Evolutionary conservation across 2,329 filamentous ascomycete genomes (phyloP).

Genomic region (Rutstroemia sydowiana): DNA sequence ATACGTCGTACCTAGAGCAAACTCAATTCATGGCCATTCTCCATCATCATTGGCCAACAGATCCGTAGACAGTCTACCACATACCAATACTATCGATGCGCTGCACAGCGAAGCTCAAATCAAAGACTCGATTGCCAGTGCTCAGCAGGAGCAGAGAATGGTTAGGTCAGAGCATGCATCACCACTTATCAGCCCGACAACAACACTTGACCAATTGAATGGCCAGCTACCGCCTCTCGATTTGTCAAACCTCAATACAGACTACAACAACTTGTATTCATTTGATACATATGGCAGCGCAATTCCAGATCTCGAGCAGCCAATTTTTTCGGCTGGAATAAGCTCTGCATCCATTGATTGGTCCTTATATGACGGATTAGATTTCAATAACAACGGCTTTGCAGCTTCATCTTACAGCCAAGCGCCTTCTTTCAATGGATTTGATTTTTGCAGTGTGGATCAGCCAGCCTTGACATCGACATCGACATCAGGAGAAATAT

Average conservation of each 20-base stretch:
- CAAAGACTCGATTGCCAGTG: conserved; percentile 32
- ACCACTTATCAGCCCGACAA: conserved; percentile 43
- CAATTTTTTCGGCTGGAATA: conserved; percentile 55
- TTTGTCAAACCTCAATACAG: conserved; percentile 45
- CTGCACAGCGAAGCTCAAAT: conserved; percentile 30
- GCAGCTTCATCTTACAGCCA: conserved; percentile 49
- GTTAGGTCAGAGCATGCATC: conserved; percentile 57
- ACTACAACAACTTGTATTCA: conserved; percentile 34
- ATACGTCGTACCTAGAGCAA: conserved; percentile 52
- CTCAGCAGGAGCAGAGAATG: conserved; percentile 39
- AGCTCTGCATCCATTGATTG: conserved; percentile 49
- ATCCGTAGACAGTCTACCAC: conserved; percentile 39
- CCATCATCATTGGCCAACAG: conserved; percentile 41
- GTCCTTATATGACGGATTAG: conserved; percentile 45
- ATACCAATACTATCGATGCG: conserved; percentile 36
- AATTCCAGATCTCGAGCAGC: conserved; percentile 40
- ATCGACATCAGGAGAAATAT: conserved; percentile 60
- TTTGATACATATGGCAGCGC: conserved; percentile 46
- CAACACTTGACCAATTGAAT: conserved; percentile 43
- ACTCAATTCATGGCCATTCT: conserved; percentile 45
- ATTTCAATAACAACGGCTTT: conserved; percentile 42
- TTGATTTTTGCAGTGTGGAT: conserved; percentile 48
- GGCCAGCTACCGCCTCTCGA: conserved; percentile 50
- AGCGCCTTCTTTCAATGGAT: conserved; percentile 45
- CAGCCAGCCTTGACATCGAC: conserved; percentile 48